Percentiles rank a stretch among this genome's conserved stretches.
Conservation (phyloP, 192 early-diverging fungal genomes). For the Piromyces sp. region DNA sequence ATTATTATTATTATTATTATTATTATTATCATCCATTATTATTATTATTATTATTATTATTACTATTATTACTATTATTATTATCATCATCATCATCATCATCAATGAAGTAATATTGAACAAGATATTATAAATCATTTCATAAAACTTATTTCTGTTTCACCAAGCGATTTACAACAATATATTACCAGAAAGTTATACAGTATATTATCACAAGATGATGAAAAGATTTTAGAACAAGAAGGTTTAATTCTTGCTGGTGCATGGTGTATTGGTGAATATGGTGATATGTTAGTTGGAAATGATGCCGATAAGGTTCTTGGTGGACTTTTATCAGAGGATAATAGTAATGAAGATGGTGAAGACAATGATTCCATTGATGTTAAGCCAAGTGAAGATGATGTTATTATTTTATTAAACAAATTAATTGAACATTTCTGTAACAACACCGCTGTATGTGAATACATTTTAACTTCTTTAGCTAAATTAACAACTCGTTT, state of each 20-base stretch:
- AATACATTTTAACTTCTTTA: constrained; percentile 70
- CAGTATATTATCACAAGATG: constrained; percentile 48
- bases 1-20: too few relatives aligned
- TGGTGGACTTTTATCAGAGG: constrained; percentile 1
- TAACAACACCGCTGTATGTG: constrained; percentile 57
- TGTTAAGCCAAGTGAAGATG: constrained; percentile 37
- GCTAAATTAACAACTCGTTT: constrained; percentile 82
- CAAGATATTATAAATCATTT: constrained; percentile 70
- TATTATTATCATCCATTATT: too few relatives aligned
- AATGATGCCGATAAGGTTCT: constrained; percentile 1
- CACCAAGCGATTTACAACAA: constrained; percentile 55
- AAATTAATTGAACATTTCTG: constrained; percentile 62
- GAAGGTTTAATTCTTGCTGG: constrained; percentile 77
- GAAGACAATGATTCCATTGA: constrained; percentile 13
- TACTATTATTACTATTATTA: not conserved
- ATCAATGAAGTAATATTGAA: constrained; percentile 49
- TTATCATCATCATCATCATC: not conserved
- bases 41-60: too few relatives aligned
- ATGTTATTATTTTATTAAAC: constrained; percentile 57
- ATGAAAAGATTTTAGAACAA: constrained; percentile 50
- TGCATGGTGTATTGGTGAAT: constrained; percentile 92
- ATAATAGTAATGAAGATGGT: not conserved
- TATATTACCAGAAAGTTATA: constrained; percentile 83
- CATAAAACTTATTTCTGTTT: constrained; percentile 70
- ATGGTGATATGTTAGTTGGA: constrained; percentile 70